Evolutionary conservation across 768 basidiomycete genomes (phyloP), one percentile per base, ranked within the genome.

Genomic region (Termitomyces sp.): DNA sequence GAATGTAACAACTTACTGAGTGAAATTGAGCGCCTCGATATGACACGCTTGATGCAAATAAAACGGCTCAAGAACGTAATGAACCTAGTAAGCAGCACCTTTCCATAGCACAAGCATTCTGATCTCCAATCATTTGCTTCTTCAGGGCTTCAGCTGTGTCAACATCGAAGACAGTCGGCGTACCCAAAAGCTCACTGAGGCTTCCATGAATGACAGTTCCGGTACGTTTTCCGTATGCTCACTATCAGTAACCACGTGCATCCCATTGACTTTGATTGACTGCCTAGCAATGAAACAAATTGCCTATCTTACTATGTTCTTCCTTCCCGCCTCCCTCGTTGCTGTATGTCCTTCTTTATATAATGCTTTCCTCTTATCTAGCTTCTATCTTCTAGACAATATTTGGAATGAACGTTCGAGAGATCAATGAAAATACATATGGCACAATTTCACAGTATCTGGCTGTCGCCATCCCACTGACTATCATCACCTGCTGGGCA

Each of bases 261-360:
- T n/a, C 8, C 24, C 11, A 18, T 48, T 8, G 2, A 48, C 36
- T 58, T n/a, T 14, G 43, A 9, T 20, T 30, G 38, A 41, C 36
- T 33, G 22, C 20, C 22, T 51, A 74, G 79, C 76, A 18, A 79
- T 80, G 74, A 79, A 79, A 56, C 74, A 83, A 54, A 78, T 86
- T 33, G 76, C 82, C 0, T 84, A 83, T 58, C 68, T 86, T 1
- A 82, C 83, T 0, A 85, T 85, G 81, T 64, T 84, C 18, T 86
- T 85, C 66, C 69, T 86, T 9, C 85, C 85, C 0, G 78, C 81
- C 2, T 76, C 77, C 14, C 80, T 86, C 48, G 68, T 73, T 33
- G 76, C 76, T 8, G 76, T 78, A 63, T 52, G 72, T 67, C 43
- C 30, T 20, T 14, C 49, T 43, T 40, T 54, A 47, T 7, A 24